phyloP scores from a whole-genome alignment of 1,139 yeast genomes.

The Pneumocystis carinii region DNA sequence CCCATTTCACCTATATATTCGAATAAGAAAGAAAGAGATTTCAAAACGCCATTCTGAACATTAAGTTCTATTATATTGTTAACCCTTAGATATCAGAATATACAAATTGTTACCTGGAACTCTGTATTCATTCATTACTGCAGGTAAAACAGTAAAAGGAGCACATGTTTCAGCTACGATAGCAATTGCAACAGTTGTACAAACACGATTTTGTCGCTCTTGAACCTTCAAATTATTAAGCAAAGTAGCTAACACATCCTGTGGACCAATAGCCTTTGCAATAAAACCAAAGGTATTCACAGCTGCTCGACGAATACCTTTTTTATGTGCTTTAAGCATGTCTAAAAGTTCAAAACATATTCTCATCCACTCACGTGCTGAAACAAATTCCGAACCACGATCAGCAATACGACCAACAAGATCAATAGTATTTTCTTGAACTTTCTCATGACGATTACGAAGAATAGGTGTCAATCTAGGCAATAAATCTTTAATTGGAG shows the following conservation, averaged over 20 bases:
- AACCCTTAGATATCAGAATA: background rate
- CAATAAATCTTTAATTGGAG: slow-evolving; percentile 67
- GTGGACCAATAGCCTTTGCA: slow-evolving; percentile 90
- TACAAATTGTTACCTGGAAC: slow-evolving; percentile 39
- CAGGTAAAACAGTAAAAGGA: slow-evolving; percentile 92
- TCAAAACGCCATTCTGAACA: slow-evolving; percentile 89
- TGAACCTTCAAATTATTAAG: slow-evolving; percentile 77
- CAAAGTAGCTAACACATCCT: slow-evolving; percentile 75
- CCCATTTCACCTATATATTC: slow-evolving; percentile 82
- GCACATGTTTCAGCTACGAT: slow-evolving; percentile 89
- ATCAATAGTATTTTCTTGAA: slow-evolving; percentile 70
- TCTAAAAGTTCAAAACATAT: slow-evolving; percentile 84
- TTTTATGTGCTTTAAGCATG: slow-evolving; percentile 71
- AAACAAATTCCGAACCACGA: slow-evolving; percentile 69
- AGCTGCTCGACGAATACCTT: slow-evolving; percentile 68
- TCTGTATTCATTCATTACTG: slow-evolving; percentile 87
- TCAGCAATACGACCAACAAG: slow-evolving; percentile 74
- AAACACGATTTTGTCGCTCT: slow-evolving; percentile 90
- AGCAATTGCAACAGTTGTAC: slow-evolving; percentile 96
- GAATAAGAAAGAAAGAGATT: slow-evolving; percentile 82
- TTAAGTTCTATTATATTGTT: slow-evolving; percentile 35
- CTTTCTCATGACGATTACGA: slow-evolving; percentile 79
- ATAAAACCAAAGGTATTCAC: slow-evolving; percentile 84
- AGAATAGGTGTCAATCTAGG: slow-evolving; percentile 87
- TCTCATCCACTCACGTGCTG: slow-evolving; percentile 96